Evolutionary conservation across 2,329 filamentous ascomycete genomes (phyloP), one percentile per base, ranked within the genome.

Genomic region (Phyllosticta citribraziliensis): DNA sequence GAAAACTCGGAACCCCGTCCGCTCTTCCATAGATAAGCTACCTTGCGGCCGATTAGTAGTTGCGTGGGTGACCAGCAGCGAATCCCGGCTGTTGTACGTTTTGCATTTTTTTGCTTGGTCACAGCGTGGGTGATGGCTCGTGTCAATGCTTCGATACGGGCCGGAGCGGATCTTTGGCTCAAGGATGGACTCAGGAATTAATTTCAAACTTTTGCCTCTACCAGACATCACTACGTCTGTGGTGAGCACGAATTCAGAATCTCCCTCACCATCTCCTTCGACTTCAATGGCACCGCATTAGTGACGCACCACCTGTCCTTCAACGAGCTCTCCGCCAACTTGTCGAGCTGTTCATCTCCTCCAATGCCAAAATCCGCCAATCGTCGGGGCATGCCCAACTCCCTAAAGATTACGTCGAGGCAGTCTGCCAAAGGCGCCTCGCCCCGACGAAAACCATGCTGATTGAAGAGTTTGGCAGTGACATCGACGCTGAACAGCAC

Each of bases 311-410:
- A 82, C 9, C 73, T 71, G 68, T 84, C 80, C 3, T 76, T 70
- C 65, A 84, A 67, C 64, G 77, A 78, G 63, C 79, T 78, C 62
- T 73, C 70, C 0, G 82, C 81, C 55, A 86, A 67, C 3, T 63
- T 66, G 22, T 78, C 75, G 17, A 83, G 67, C 66, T 77, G 74
- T 2, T 83, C 79, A 24, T 72, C 72, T 0, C 75, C 74, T 14
- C 35, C 35, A 2, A 85, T 75, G 0, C 78, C 75, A 1, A 84
- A 79, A 5, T 81, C 80, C 54, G 73, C 76, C 55, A 85, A 66
- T 3, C 76, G 78, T 58, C 78, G 73, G n/a, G 82, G 82, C 78
- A 85, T 74, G 0, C 76, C 81, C 19, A 85, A 67, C 51, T 77
- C 76, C 6, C 75, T 73, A 52, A 85, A 76, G 2, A 84, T 70